Percentiles rank a stretch among this genome's conserved stretches.
These are phyloP conservation scores for Gymnopilus junonius DNA, from an alignment of 768 basidiomycete species.

Conservation along the genomic window DNA sequence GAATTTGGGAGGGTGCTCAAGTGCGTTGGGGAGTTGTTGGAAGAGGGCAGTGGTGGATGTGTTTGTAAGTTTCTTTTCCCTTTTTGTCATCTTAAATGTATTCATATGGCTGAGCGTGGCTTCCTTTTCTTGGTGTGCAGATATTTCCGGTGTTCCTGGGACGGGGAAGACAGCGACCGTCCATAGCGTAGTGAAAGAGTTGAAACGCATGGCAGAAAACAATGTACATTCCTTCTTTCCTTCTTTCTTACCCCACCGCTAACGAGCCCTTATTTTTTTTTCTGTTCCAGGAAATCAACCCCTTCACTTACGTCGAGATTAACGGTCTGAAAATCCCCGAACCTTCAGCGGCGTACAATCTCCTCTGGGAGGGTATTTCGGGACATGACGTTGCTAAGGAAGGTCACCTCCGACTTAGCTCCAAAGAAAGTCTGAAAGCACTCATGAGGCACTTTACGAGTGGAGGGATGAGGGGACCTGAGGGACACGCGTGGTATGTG, in stretches of 20 bases:
- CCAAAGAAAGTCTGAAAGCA: constrained; percentile 83
- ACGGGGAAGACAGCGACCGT: constrained; percentile 99
- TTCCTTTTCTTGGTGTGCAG: constrained; percentile 40
- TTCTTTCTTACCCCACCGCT: too few relatives aligned
- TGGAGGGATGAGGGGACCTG: constrained; percentile 73
- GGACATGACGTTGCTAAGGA: constrained; percentile 70
- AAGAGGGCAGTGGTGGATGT: constrained; percentile 94
- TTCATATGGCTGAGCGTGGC: background rate
- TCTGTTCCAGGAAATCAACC: constrained; percentile 85
- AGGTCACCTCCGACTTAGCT: constrained; percentile 65
- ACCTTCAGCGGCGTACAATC: constrained; percentile 87
- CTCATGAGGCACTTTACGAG: constrained; percentile 80
- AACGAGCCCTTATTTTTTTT: too few relatives aligned
- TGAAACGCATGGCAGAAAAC: constrained; percentile 86
- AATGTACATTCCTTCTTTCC: constrained; percentile 52
- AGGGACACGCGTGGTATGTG: constrained; percentile 85
- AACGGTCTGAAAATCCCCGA: constrained; percentile 95
- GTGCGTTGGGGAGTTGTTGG: constrained; percentile 82
- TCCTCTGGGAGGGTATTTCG: constrained; percentile 93
- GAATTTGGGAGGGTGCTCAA: constrained; percentile 80
- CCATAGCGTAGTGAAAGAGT: constrained; percentile 87
- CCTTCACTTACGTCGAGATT: constrained; percentile 97
- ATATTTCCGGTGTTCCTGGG: constrained; percentile 98
- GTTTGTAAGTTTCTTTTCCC: constrained; percentile 66
- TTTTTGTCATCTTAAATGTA: background rate